These are phyloP conservation scores for Pyrus hybrid DNA, from an alignment of 331 rosid genomes.

Conservation along the genomic window DNA sequence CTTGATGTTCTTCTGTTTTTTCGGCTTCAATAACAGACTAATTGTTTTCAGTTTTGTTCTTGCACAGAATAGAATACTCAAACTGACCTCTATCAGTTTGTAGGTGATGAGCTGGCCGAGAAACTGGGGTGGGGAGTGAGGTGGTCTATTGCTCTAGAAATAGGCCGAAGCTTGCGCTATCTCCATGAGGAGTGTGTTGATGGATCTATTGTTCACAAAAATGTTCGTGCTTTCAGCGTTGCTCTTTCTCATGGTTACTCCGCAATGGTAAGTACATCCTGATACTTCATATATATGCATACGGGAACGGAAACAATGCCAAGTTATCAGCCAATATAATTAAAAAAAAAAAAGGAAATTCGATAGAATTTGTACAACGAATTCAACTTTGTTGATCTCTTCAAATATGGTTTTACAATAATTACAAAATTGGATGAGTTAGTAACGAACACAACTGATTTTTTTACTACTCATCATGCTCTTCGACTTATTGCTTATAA, in stretches of 20 bases:
- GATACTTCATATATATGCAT: background rate
- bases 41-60: background rate
- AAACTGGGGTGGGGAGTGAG: constrained; percentile 21
- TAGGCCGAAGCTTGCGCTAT: constrained; percentile 22
- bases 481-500: background rate
- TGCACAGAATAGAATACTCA: background rate
- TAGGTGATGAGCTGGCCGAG: constrained; percentile 15
- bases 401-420: background rate
- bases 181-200: constrained; percentile 30
- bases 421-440: background rate
- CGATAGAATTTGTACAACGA: background rate
- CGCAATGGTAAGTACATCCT: constrained; percentile 15
- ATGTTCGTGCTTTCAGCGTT: background rate
- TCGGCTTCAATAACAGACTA: background rate
- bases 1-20: background rate
- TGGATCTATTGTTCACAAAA: constrained; percentile 15
- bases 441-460: background rate
- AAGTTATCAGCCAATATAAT: background rate
- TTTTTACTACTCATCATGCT: background rate
- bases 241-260: constrained; percentile 9
- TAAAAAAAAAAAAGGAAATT: background rate
- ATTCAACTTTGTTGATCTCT: background rate
- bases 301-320: background rate
- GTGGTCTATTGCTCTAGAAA: constrained; percentile 19
- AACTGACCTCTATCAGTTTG: background rate